Conservation (phyloP, 192 early-diverging fungal genomes). For the Coemansia sp. region DNA sequence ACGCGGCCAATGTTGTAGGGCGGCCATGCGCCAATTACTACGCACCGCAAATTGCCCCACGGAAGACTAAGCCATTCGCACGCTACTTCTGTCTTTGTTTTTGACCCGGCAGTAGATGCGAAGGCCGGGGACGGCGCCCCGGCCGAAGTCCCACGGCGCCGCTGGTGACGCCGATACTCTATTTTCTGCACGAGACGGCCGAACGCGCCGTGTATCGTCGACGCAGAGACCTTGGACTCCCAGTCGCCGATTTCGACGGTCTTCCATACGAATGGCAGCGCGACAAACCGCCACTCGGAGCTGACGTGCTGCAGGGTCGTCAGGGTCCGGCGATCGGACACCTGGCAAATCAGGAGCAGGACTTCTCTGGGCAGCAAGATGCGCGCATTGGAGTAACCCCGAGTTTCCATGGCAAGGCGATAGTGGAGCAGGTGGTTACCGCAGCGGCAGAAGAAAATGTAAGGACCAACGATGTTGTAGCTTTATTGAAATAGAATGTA, state of each 20-base stretch:
- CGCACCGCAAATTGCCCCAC: constrained; percentile 22
- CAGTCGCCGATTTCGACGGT: constrained; percentile 43
- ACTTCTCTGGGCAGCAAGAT: constrained; percentile 24
- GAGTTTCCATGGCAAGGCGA: not conserved
- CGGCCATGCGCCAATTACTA: constrained; percentile 41
- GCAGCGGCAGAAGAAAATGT: not conserved
- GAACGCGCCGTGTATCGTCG: constrained; percentile 18
- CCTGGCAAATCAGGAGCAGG: constrained; percentile 20
- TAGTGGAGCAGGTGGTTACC: not conserved
- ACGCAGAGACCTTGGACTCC: constrained; percentile 19
- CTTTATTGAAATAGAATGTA: not conserved
- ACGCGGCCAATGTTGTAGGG: constrained; percentile 43
- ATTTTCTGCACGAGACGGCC: constrained; percentile 19
- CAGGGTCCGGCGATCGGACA: constrained; percentile 17
- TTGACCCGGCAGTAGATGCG: constrained; percentile 13
- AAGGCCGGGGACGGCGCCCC: not conserved
- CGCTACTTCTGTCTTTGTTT: constrained; percentile 34
- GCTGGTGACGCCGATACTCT: constrained; percentile 27
- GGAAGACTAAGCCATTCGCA: constrained; percentile 39
- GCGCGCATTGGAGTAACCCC: not conserved
- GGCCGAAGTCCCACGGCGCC: constrained; percentile 30
- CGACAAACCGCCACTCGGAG: constrained; percentile 27
- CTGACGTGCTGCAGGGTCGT: constrained; percentile 26
- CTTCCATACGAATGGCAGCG: constrained; percentile 36
- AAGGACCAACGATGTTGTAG: no score